These are phyloP conservation scores for Cryphonectria naterciae DNA, from an alignment of 2,329 filamentous ascomycete species.

Conservation along the genomic window DNA sequence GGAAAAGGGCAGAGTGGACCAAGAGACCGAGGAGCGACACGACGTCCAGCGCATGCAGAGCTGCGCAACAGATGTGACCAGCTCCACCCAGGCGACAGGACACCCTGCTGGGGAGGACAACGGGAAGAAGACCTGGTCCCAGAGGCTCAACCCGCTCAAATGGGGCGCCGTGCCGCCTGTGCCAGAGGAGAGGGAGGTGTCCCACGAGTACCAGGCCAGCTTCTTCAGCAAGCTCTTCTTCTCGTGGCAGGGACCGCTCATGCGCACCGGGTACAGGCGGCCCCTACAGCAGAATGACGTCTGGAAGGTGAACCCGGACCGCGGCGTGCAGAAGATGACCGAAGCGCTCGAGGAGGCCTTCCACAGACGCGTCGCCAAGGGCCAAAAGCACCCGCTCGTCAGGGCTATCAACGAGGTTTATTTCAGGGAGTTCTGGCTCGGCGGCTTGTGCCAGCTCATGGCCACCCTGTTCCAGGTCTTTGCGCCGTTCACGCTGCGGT, in stretches of 20 bases:
- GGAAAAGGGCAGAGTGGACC: slow-evolving; percentile 29
- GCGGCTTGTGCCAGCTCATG: slow-evolving; percentile 75
- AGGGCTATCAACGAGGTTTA: slow-evolving; percentile 88
- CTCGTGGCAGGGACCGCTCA: slow-evolving; percentile 87
- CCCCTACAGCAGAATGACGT: slow-evolving; percentile 83
- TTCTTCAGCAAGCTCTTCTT: slow-evolving; percentile 80
- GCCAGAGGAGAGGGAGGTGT: slow-evolving; percentile 57
- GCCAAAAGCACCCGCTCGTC: slow-evolving; percentile 73
- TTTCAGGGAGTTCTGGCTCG: slow-evolving; percentile 81
- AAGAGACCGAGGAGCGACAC: slow-evolving; percentile 37
- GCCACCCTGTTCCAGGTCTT: slow-evolving; percentile 79
- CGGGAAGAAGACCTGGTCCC: slow-evolving; percentile 63
- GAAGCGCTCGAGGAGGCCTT: slow-evolving; percentile 70
- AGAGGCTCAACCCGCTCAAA: slow-evolving; percentile 62
- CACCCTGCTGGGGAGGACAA: slow-evolving; percentile 31
- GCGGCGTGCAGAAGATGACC: slow-evolving; percentile 73
- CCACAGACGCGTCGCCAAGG: slow-evolving; percentile 65
- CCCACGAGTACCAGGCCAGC: slow-evolving; percentile 72
- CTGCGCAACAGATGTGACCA: slow-evolving; percentile 58
- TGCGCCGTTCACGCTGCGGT: slow-evolving; percentile 82
- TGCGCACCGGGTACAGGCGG: slow-evolving; percentile 86
- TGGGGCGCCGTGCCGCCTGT: slow-evolving; percentile 62
- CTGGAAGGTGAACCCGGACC: slow-evolving; percentile 83
- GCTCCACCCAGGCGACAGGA: slow-evolving; percentile 48
- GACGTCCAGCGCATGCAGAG: slow-evolving; percentile 52